Evolutionary conservation across 331 rosid species (phyloP), one percentile per base, ranked within the genome.

Genomic region (Quercus lobata): DNA sequence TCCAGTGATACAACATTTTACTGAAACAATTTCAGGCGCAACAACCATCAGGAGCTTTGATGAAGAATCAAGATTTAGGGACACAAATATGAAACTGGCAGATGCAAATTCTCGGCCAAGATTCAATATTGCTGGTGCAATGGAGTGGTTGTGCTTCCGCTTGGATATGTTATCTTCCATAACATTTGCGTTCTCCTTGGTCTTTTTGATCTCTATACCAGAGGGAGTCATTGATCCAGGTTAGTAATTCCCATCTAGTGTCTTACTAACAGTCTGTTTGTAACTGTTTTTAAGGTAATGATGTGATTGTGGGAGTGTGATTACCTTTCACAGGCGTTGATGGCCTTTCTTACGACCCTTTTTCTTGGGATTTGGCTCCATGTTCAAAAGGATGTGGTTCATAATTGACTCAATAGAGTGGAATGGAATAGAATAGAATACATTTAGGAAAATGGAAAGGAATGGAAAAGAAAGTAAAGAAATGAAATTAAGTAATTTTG

Each of bases 111-210:
- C 89, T 71, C 87, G 93, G 37, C 94, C 93, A 3, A 88, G 85
- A 82, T 93, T 93, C 78, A 66, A 86, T 24, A 78, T 58, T 29
- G 80, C 84, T 6, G 90, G 80, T 81, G 94, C 97, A 37, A 77
- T 80, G 88, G 93, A 90, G 55, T 93, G 95, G 97, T 79, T 93
- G 35, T 86, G 90, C 81, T 46, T 93, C 69, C 97, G 97, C 75
- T 76, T 90, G 69, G 90, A 90, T 82, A 25, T 90, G 78, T n/a
- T 91, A 84, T 88, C 92, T 44, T 44, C 85, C n/a, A 57, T 93
- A 25, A 93, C 92, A 61, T 93, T 93, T 81, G 91, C 81, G 35
- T 75, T 89, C 57, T 88, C 79, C 35, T 77, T 93, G 82, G 55
- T 87, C 76, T 90, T 91, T 84, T 79, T 93, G 80, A 74, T 93